Percentiles rank a stretch among this genome's conserved stretches.
Evolutionary conservation across 257 asterid species (phyloP).

Genomic region (Solanum chiquidenum): DNA sequence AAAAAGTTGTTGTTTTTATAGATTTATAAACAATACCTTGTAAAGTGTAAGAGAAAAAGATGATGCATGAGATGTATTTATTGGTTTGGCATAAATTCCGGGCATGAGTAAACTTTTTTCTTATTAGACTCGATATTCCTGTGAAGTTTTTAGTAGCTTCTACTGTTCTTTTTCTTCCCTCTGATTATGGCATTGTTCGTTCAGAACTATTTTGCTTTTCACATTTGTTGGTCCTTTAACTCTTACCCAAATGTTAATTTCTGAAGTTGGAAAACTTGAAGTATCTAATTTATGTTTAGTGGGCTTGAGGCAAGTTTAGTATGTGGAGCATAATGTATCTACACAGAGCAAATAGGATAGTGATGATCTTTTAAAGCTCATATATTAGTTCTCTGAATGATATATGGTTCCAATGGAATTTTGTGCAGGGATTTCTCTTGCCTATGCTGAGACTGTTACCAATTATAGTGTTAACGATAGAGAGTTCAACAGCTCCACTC

Average conservation of each 20-base stretch:
- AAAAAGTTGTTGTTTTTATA: not conserved
- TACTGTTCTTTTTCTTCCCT: not conserved
- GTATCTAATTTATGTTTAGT: not conserved
- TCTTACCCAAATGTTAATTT: not conserved
- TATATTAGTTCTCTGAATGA: not conserved
- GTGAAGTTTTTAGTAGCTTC: not conserved
- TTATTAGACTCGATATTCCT: not conserved
- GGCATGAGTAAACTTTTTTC: not conserved
- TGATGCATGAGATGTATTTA: not conserved
- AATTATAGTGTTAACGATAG: conserved; percentile 18
- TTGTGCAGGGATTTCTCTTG: conserved; percentile 46
- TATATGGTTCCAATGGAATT: not conserved
- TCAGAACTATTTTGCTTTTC: not conserved
- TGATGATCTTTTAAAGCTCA: not conserved
- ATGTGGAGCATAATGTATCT: not conserved
- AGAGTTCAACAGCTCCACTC: conserved; percentile 14
- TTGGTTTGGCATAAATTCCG: not conserved
- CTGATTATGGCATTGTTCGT: not conserved
- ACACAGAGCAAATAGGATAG: not conserved
- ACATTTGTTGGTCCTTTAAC: not conserved
- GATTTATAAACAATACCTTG: not conserved
- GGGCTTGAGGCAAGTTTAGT: not conserved
- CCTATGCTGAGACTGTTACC: conserved; percentile 23
- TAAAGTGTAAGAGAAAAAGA: not conserved
- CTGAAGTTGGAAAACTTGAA: not conserved